Evolutionary conservation across 2,329 filamentous ascomycete genomes (phyloP).

Genomic region (Xylariaceae sp.): DNA sequence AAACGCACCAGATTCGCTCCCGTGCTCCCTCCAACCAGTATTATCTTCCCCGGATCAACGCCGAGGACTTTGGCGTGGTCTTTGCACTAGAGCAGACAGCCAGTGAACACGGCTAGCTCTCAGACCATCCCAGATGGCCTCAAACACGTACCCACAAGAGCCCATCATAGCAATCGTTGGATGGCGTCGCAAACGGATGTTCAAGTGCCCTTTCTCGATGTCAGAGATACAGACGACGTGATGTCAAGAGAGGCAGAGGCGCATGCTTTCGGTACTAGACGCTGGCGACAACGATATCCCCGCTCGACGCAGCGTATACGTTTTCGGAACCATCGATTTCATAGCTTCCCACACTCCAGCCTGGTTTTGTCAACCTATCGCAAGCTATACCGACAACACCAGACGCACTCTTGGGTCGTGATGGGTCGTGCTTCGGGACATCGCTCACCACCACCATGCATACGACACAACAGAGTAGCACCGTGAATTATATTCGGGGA

Average conservation of each 20-base stretch:
- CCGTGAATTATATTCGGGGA: neutral
- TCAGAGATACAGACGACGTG: neutral
- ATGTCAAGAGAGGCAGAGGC: neutral
- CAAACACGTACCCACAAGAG: neutral
- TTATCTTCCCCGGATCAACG: slow-evolving; percentile 28
- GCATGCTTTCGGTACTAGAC: neutral
- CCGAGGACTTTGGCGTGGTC: slow-evolving; percentile 33
- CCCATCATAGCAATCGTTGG: neutral
- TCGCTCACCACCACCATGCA: neutral
- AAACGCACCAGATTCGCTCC: slow-evolving; percentile 38
- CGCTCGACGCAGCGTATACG: neutral
- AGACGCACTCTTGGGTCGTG: too few species aligned
- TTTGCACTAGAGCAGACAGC: too few species aligned
- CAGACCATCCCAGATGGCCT: too few species aligned
- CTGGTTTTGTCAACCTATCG: too few species aligned
- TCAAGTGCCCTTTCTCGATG: neutral
- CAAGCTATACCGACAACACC: too few species aligned
- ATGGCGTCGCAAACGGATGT: neutral
- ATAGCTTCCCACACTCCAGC: slow-evolving; percentile 15
- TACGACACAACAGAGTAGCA: neutral
- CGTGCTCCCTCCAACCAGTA: slow-evolving; percentile 41
- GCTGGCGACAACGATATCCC: neutral
- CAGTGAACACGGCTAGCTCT: too few species aligned
- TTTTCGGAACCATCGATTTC: neutral
- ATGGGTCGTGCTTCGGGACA: too few species aligned